Evolutionary conservation across 148 eudicot species (phyloP).

Genomic region (Rhododendron kiyosumense): DNA sequence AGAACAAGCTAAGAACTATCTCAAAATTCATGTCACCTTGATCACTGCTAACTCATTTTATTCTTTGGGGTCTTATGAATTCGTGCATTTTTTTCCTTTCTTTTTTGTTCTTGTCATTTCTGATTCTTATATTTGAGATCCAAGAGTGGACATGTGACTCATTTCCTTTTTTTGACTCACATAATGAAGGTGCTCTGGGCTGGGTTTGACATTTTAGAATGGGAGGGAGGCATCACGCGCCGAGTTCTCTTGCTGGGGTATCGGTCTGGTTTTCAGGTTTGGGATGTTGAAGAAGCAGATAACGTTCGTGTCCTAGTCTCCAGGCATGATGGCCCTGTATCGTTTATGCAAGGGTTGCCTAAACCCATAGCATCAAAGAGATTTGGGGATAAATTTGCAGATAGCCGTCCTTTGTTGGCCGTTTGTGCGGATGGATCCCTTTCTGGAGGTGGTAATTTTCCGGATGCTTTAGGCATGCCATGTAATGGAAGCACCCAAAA

Average conservation of each 20-base stretch:
- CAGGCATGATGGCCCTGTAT: constrained; percentile 64
- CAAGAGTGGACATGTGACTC: neutral
- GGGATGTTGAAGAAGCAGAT: constrained; percentile 84
- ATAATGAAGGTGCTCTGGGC: constrained; percentile 76
- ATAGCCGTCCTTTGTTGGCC: constrained; percentile 62
- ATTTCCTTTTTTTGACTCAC: neutral
- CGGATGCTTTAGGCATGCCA: constrained; percentile 23
- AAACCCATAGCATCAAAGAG: constrained; percentile 43
- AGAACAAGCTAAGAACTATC: neutral
- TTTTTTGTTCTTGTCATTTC: neutral
- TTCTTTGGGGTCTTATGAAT: neutral
- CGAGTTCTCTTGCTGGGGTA: constrained; percentile 73
- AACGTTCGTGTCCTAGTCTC: constrained; percentile 65
- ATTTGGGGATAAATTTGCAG: constrained; percentile 39
- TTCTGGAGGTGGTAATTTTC: constrained; percentile 33
- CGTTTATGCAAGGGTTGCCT: constrained; percentile 73
- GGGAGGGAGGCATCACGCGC: constrained; percentile 36
- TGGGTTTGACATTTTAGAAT: constrained; percentile 77
- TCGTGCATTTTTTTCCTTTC: neutral
- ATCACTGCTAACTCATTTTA: neutral
- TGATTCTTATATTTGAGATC: neutral
- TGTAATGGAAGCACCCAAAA: constrained; percentile 34
- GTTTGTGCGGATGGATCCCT: constrained; percentile 59
- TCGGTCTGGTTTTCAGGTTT: constrained; percentile 74
- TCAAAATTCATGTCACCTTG: neutral